Base-by-base conservation (phyloP, 768 basidiomycete genomes). In the Gloeopeniophorella convolvens region DNA sequence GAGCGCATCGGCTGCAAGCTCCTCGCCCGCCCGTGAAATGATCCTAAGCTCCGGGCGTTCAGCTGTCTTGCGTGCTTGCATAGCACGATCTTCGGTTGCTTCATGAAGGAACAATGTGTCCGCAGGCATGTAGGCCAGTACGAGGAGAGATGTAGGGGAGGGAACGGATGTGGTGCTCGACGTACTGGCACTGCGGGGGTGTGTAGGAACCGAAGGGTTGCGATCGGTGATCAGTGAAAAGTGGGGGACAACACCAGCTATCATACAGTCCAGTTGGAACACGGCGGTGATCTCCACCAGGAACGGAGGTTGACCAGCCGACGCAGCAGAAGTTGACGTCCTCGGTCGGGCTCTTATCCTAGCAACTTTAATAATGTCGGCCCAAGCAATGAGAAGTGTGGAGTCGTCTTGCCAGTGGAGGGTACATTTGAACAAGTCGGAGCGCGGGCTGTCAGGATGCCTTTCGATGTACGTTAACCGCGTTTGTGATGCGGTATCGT, bases 21-120 rank as follows among this genome's bases (percentile, higher is more conserved):
- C 93, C 61, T 97, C 92, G 1, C 95, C 94, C 1, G 77, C 76
- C 21, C 84, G 83, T 1, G 89, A 87, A 55, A 99, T 85, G 59
- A 99, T 88, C 11, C 91, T 82, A 42, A 99, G 75, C 66, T 98
- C 95, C 6, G 96, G 96, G n/a, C 89, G 84, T 55, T 90, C 86
- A 0, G 93, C 89, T 0, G 77, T 78, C 64, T 89, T 89, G 15
- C 92, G 80, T 10, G 84, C 80, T 64, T 95, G 89, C 59, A 79
- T 78, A 1, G 71, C 70, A 16, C 80, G 80, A 61, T 92, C 84
- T 2, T 80, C 76, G 0, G 80, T 78, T 4, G 80, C 82, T 63
- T 90, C 86, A 50, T 85, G 75, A 42, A 73, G 70, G 15, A 77
- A 72, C 16, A 77, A 84, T 0, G 76, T 78, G 59, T 94, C 89